Conservation (phyloP, 106 monocot species). For the Acanthochlamys bracteata region DNA sequence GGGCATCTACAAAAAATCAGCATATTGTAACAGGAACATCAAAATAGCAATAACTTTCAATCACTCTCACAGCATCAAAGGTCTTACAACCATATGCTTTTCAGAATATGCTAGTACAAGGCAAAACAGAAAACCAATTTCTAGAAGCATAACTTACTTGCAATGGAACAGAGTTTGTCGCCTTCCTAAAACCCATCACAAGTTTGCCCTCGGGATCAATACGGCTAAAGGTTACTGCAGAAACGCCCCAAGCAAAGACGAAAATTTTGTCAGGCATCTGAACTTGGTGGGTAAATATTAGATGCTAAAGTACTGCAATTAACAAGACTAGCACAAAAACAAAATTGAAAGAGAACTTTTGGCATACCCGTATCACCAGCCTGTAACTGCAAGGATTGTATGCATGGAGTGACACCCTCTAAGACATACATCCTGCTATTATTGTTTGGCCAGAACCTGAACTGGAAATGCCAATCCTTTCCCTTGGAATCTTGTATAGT, state of each 20-base stretch:
- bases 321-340: no score
- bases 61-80: no score
- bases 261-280: no score
- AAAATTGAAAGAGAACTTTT: not conserved
- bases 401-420: constrained; percentile 95
- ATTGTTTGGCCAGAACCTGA: constrained; percentile 96
- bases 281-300: no score
- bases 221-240: constrained; percentile 92
- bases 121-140: not conserved
- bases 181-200: constrained; percentile 94
- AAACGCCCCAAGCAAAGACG: not conserved
- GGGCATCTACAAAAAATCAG: no score
- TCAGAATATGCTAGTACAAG: no score
- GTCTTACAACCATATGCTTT: no score
- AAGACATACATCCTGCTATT: constrained; percentile 98
- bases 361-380: constrained; percentile 92
- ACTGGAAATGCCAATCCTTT: constrained; percentile 94
- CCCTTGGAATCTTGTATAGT: constrained; percentile 90
- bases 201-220: constrained; percentile 98
- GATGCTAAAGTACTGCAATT: no score
- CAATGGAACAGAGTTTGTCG: constrained; percentile 63
- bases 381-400: constrained; percentile 92
- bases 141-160: constrained; percentile 37
- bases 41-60: not conserved
- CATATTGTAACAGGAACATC: constrained; percentile 1